Conservation (phyloP, 2,329 filamentous ascomycete genomes). For the Metarhizium robertsii region DNA sequence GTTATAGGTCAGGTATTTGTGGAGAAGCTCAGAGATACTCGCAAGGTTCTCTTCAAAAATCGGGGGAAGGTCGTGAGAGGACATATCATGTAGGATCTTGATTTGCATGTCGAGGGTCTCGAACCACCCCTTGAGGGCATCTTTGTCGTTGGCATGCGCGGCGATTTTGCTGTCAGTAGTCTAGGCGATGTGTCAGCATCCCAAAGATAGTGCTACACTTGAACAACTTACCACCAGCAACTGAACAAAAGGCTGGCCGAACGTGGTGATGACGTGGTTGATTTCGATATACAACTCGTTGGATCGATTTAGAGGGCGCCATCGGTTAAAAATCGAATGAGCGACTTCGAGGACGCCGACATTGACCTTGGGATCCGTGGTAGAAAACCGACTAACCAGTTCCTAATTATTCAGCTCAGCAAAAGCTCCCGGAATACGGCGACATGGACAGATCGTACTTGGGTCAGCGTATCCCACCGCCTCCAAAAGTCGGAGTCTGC, state of each 20-base stretch:
- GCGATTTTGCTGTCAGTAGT: slow-evolving; percentile 64
- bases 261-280: slow-evolving; percentile 84
- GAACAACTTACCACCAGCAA: slow-evolving; percentile 56
- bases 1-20: slow-evolving; percentile 88
- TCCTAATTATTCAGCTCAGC: slow-evolving; percentile 41
- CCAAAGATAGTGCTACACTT: too few species aligned
- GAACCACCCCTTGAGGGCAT: slow-evolving; percentile 66
- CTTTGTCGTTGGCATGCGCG: slow-evolving; percentile 66
- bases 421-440: not conserved
- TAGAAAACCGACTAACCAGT: slow-evolving; percentile 77
- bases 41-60: slow-evolving; percentile 85
- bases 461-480: slow-evolving; percentile 90
- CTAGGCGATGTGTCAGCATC: slow-evolving; percentile 22
- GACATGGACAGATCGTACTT: slow-evolving; percentile 34
- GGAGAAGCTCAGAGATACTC: slow-evolving; percentile 67
- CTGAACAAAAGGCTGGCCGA: slow-evolving; percentile 73
- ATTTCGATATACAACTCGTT: slow-evolving; percentile 92
- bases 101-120: slow-evolving; percentile 79
- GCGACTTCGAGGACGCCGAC: slow-evolving; percentile 93
- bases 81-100: slow-evolving; percentile 92
- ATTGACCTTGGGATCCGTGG: slow-evolving; percentile 74
- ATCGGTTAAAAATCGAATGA: slow-evolving; percentile 94
- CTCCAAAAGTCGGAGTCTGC: slow-evolving; percentile 97
- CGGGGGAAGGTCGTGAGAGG: slow-evolving; percentile 91
- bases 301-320: slow-evolving; percentile 88